A percentile compares a stretch with the other conserved stretches of the same genome.
phyloP scores from a whole-genome alignment of 2,329 filamentous ascomycete species.

The Cladosporium colombiae region DNA sequence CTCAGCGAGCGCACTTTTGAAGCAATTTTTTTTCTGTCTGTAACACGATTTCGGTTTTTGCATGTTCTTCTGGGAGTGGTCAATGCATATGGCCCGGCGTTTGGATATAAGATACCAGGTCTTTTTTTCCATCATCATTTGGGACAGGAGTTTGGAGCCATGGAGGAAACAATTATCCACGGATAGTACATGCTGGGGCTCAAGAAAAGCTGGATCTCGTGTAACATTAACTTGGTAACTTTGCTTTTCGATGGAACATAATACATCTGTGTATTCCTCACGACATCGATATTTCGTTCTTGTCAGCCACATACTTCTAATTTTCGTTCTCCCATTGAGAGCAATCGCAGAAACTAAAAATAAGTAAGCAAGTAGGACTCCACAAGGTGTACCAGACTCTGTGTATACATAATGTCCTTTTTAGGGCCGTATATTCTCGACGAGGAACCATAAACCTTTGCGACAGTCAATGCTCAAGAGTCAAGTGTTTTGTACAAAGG shows the following conservation, averaged over 20 bases:
- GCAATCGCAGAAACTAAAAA: neutral
- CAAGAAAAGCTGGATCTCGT: neutral
- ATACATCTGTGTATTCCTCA: neutral
- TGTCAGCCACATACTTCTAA: neutral
- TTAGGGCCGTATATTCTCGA: neutral
- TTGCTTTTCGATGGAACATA: neutral
- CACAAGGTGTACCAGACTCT: neutral
- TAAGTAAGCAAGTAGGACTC: neutral
- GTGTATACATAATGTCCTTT: neutral
- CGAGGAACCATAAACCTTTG: neutral
- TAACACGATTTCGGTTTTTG: slow-evolving; percentile 3
- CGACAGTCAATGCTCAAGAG: neutral
- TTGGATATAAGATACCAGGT: slow-evolving; percentile 20
- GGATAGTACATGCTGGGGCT: neutral
- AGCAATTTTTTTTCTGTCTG: neutral
- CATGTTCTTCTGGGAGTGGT: slow-evolving; percentile 1
- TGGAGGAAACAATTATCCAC: neutral
- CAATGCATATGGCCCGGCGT: slow-evolving; percentile 5
- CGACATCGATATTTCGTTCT: neutral
- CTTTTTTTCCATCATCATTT: neutral
- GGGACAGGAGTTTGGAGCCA: neutral
- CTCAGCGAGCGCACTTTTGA: slow-evolving; percentile 10
- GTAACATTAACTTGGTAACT: neutral
- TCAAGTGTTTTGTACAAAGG: neutral
- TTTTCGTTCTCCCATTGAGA: neutral